A percentile compares a stretch with the other conserved stretches of the same genome.
These are phyloP conservation scores for Annulohypoxylon bovei DNA, from an alignment of 495 filamentous ascomycete genomes.

Conservation along the genomic window DNA sequence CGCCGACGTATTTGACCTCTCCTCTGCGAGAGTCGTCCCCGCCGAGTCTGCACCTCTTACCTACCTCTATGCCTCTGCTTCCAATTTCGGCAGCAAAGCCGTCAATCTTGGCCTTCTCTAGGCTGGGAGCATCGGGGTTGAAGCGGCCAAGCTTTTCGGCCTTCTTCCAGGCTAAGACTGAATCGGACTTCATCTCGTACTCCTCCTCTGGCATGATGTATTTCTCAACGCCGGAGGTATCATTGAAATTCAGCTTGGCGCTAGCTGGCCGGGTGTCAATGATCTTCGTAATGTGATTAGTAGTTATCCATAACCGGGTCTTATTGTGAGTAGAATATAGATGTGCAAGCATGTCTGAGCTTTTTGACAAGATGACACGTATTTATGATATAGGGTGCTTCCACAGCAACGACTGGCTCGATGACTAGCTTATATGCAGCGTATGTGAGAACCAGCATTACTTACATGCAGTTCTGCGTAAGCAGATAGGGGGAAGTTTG, in stretches of 20 bases:
- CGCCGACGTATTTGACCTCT: constrained; percentile 83
- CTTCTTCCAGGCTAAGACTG: constrained; percentile 93
- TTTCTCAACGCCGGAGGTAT: constrained; percentile 82
- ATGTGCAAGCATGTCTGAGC: constrained; percentile 5
- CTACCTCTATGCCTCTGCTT: constrained; percentile 70
- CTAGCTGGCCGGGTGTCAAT: constrained; percentile 78
- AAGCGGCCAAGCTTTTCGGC: constrained; percentile 92
- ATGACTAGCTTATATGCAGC: constrained; percentile 7
- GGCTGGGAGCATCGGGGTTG: constrained; percentile 80
- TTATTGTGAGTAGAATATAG: constrained; percentile 6
- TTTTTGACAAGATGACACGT: constrained; percentile 24
- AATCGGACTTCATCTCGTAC: constrained; percentile 85
- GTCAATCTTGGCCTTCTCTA: constrained; percentile 73
- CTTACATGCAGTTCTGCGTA: constrained; percentile 83
- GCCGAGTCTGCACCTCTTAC: constrained; percentile 71
- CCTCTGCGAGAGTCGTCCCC: constrained; percentile 78
- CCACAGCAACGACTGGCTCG: constrained; percentile 11
- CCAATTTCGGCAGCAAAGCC: constrained; percentile 72
- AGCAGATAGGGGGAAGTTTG: constrained; percentile 69
- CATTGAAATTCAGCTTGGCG: constrained; percentile 78
- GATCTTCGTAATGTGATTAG: constrained; percentile 64
- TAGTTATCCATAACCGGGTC: constrained; percentile 19
- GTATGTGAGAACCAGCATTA: constrained; percentile 35
- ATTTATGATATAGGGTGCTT: constrained; percentile 12
- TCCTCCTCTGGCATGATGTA: constrained; percentile 82